Conservation (phyloP, 2,329 filamentous ascomycete genomes). For the Curvularia eragrostidis region DNA sequence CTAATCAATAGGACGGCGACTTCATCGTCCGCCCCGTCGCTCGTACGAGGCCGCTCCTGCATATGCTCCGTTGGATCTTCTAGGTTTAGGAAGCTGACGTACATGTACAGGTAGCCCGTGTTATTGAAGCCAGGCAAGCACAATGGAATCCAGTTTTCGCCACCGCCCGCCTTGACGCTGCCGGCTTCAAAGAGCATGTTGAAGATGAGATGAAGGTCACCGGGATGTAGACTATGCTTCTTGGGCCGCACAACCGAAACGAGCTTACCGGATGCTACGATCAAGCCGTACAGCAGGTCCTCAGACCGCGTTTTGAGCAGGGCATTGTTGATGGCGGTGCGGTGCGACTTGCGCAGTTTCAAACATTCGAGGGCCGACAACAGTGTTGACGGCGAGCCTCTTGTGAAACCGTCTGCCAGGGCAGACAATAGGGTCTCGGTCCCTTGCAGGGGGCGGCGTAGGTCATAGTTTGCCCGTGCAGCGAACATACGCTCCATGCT, state of each 20-base stretch:
- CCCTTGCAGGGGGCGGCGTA: slow-evolving; percentile 86
- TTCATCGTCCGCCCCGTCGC: slow-evolving; percentile 64
- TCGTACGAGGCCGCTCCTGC: slow-evolving; percentile 49
- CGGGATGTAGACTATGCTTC: slow-evolving; percentile 92
- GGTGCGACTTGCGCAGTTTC: slow-evolving; percentile 86
- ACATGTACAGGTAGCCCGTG: slow-evolving; percentile 97
- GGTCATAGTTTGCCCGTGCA: slow-evolving; percentile 89
- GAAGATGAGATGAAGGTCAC: slow-evolving; percentile 94
- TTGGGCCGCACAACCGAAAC: slow-evolving; percentile 95
- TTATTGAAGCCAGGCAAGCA: slow-evolving; percentile 98
- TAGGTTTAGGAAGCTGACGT: slow-evolving; percentile 89
- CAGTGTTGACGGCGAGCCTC: slow-evolving; percentile 85
- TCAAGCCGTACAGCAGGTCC: slow-evolving; percentile 86
- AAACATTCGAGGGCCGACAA: slow-evolving; percentile 92
- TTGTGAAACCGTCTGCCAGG: slow-evolving; percentile 91
- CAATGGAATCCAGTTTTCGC: slow-evolving; percentile 96
- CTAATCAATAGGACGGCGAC: slow-evolving; percentile 94
- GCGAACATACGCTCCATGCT: slow-evolving; percentile 86
- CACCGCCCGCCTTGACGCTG: slow-evolving; percentile 87
- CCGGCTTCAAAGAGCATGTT: slow-evolving; percentile 99
- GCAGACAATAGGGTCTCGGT: slow-evolving; percentile 91
- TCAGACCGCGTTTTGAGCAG: slow-evolving; percentile 79
- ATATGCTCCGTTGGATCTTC: slow-evolving; percentile 55
- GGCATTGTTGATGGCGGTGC: slow-evolving; percentile 83
- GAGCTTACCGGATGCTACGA: slow-evolving; percentile 89